phyloP scores from a whole-genome alignment of 176 grass and related monocot genomes.

The Musa itinerans region DNA sequence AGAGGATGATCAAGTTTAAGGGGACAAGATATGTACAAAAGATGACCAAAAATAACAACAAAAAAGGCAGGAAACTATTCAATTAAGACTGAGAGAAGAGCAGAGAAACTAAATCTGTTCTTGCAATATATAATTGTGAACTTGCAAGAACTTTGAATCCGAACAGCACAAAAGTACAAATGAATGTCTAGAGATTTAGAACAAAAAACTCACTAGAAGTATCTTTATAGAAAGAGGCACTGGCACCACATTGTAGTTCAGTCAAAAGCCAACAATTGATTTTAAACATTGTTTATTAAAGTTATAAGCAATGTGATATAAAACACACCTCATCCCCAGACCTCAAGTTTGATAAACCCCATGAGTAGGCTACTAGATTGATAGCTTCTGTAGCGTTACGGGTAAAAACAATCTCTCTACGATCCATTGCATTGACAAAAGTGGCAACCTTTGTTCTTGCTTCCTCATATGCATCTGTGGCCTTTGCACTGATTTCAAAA shows the following conservation, averaged over 20 bases:
- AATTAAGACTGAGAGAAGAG: neutral
- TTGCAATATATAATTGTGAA: too few relatives aligned
- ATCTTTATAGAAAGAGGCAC: neutral
- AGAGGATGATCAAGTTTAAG: neutral
- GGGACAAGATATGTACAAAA: neutral
- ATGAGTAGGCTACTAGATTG: constrained; percentile 91
- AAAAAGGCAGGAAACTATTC: neutral
- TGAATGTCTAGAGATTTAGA: neutral
- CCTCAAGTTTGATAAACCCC: constrained; percentile 82
- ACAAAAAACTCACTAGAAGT: neutral
- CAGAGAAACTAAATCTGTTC: too few relatives aligned
- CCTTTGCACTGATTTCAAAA: constrained; percentile 49
- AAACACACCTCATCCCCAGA: constrained; percentile 63
- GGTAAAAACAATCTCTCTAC: constrained; percentile 91
- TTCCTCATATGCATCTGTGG: constrained; percentile 78
- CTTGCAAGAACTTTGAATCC: too few relatives aligned
- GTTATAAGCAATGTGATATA: constrained; percentile 6
- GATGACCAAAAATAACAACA: neutral
- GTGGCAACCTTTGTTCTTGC: constrained; percentile 91
- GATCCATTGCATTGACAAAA: constrained; percentile 74
- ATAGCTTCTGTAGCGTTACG: constrained; percentile 98
- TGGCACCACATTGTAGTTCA: too few relatives aligned
- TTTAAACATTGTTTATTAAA: neutral
- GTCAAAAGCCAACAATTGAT: neutral
- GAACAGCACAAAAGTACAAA: too few relatives aligned